Base-by-base conservation (phyloP, 345 rosid species). In the Bruguiera sexangula region DNA sequence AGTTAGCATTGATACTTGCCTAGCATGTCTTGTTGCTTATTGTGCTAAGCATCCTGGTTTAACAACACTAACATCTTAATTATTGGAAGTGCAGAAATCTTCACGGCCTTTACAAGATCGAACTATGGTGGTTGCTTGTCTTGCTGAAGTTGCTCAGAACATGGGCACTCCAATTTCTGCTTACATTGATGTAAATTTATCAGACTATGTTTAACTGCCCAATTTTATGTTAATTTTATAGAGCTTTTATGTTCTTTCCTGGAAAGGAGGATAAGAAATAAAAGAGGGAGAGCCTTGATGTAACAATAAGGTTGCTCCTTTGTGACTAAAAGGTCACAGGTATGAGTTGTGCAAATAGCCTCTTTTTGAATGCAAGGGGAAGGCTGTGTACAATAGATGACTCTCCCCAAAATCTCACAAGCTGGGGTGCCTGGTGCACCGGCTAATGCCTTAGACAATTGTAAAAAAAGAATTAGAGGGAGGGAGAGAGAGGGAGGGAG, bases 91-190 rank as follows among this genome's bases (percentile, higher is more conserved):
- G 78, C 84, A 94, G 98, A 91, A 75, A 87, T 83, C 82, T 66
- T 87, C 96, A 63, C 88, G 93, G 24, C 90, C 99, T 81, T 86
- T 83, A 6, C 98, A 83, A 73, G 99, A 90, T 79, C 83, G 93
- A 74, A 90, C 99, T 52, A 92, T 92, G 99, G 98, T 92, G 73
- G 99, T 92, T 68, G 99, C 98, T 65, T 82, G 89, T 80, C 95
- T 96, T 77, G 98, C 98, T 68, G 98, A 96, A 83, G 97, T 96
- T 82, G 98, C 99, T 76, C 99, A 89, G 85, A 85, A 90, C 74
- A 90, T 92, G 98, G 99, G 99, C 73, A 80, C 92, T 72, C 99
- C 97, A 61, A 89, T 96, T 77, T 83, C 94, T 9, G 81, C 84
- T 78, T 92, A 92, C 79, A 84, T 92, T 69, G 98, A 96, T 84